Evolutionary conservation across 164 flowering plant genomes (phyloP).

Genomic region (Amborella trichopoda): DNA sequence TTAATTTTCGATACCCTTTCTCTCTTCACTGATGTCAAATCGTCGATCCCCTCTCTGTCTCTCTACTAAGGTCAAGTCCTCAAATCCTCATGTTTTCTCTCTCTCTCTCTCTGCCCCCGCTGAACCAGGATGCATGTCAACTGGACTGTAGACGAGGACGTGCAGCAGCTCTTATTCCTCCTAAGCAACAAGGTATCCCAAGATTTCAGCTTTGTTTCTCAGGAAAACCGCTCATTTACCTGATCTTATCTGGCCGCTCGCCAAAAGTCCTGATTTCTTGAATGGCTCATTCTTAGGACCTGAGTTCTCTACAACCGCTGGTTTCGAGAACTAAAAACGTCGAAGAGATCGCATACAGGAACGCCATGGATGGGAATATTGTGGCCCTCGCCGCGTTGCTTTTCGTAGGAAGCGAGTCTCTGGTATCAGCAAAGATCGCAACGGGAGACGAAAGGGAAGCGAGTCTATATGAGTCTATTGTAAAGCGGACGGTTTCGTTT

Average conservation of each 20-base stretch:
- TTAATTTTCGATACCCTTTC: no score
- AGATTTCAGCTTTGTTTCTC: neutral
- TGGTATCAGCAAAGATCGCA: constrained; percentile 14
- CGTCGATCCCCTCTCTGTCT: neutral
- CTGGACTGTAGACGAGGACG: constrained; percentile 26
- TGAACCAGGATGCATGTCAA: constrained; percentile 25
- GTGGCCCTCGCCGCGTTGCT: constrained; percentile 30
- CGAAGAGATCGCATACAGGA: constrained; percentile 24
- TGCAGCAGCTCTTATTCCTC: constrained; percentile 26
- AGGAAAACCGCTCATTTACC: neutral
- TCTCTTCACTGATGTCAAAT: neutral
- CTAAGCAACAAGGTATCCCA: constrained; percentile 27
- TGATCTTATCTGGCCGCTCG: neutral
- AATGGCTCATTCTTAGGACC: constrained; percentile 21
- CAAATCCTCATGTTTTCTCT: neutral
- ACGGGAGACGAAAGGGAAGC: constrained; percentile 13
- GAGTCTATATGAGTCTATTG: constrained; percentile 32
- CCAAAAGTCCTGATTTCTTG: neutral
- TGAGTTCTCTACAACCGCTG: constrained; percentile 25
- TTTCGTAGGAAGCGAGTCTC: constrained; percentile 27
- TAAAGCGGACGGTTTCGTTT: constrained; percentile 21
- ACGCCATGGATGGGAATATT: constrained; percentile 26
- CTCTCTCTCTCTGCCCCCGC: neutral
- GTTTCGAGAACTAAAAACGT: constrained; percentile 31
- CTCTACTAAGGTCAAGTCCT: constrained; percentile 1